Evolutionary conservation across 257 asterid species (phyloP).

Genomic region (Paraleonurus japonicus): DNA sequence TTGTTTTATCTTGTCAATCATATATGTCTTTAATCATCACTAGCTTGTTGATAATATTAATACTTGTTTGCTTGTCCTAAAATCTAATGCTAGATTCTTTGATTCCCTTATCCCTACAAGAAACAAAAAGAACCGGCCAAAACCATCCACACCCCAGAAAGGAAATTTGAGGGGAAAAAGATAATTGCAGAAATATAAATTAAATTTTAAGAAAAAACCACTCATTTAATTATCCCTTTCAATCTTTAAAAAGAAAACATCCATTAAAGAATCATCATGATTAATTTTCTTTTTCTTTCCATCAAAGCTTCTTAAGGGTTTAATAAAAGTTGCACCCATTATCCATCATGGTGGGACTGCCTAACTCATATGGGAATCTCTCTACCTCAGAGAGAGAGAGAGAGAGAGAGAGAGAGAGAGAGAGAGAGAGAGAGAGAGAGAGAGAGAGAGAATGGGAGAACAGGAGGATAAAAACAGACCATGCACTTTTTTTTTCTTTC

Average conservation of each 20-base stretch:
- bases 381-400: slow-evolving; percentile 20
- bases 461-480: slow-evolving; percentile 70
- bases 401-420: slow-evolving; percentile 23
- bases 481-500: slow-evolving; percentile 43
- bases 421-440: slow-evolving; percentile 24
- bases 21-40: slow-evolving; percentile 19
- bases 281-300: slow-evolving; percentile 26
- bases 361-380: slow-evolving; percentile 48
- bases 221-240: slow-evolving; percentile 45
- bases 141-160: slow-evolving; percentile 45
- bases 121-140: slow-evolving; percentile 82
- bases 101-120: slow-evolving; percentile 71
- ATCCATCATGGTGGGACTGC: slow-evolving; percentile 68
- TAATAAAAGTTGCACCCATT: slow-evolving; percentile 58
- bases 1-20: slow-evolving; percentile 23
- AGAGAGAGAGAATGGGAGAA: slow-evolving; percentile 34
- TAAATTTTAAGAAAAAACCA: slow-evolving; percentile 2
- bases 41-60: slow-evolving; percentile 44
- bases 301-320: slow-evolving; percentile 45
- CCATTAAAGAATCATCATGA: slow-evolving; percentile 42
- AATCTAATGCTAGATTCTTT: slow-evolving; percentile 83
- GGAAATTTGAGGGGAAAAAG: slow-evolving; percentile 24
- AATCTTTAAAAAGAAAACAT: slow-evolving; percentile 46
- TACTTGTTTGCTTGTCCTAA: slow-evolving; percentile 66
- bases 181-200: slow-evolving; percentile 22